Percentiles rank a stretch among this genome's conserved stretches.
These are phyloP conservation scores for Lachnellula subtilissima DNA, from an alignment of 2,329 filamentous ascomycete genomes.

Conservation along the genomic window DNA sequence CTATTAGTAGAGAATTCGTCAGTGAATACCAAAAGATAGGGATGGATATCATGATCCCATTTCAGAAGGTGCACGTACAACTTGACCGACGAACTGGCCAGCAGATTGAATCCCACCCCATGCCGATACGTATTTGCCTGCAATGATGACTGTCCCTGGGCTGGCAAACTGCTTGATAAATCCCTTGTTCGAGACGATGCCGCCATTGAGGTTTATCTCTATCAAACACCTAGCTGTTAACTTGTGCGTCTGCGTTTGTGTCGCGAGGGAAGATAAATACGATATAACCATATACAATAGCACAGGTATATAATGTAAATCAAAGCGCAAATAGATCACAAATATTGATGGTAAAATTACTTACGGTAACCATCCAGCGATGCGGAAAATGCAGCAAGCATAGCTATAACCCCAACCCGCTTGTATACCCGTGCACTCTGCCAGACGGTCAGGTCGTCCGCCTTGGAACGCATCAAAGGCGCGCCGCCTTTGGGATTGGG, in stretches of 20 bases:
- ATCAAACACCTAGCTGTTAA: neutral
- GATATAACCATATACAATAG: no score
- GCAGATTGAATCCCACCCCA: conserved; percentile 20
- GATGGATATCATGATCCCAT: neutral
- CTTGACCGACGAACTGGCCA: conserved; percentile 21
- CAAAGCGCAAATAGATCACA: neutral
- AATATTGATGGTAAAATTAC: neutral
- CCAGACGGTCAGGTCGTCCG: conserved; percentile 38
- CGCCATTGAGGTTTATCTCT: conserved; percentile 27
- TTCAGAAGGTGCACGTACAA: conserved; percentile 21
- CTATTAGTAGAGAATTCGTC: neutral
- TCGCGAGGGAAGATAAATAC: no score
- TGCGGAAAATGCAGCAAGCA: conserved; percentile 39
- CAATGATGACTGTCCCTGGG: conserved; percentile 16
- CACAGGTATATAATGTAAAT: neutral
- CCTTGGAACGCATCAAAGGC: conserved; percentile 6
- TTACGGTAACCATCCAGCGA: conserved; percentile 38
- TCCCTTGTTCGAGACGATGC: conserved; percentile 19
- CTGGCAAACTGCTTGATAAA: conserved; percentile 16
- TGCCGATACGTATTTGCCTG: conserved; percentile 22
- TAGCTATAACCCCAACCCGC: conserved; percentile 33
- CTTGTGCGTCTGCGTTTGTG: neutral
- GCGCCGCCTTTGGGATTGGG: no score
- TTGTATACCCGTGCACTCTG: conserved; percentile 35
- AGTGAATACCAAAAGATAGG: neutral